These are phyloP conservation scores for Capsella rubella DNA, from an alignment of 441 rosid genomes.

Conservation along the genomic window DNA sequence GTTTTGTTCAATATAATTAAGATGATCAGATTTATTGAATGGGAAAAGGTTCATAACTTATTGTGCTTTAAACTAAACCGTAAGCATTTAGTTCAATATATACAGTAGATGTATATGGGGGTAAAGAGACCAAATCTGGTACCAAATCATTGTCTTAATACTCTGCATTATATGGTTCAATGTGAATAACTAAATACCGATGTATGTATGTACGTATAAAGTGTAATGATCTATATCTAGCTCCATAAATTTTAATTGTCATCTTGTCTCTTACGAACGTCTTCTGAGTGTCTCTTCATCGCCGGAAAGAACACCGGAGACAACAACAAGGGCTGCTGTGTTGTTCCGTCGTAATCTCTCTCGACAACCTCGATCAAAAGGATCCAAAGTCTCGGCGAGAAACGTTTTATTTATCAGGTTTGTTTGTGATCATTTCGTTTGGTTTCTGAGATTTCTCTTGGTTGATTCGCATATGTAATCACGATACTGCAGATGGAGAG, in stretches of 20 bases:
- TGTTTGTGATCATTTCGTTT: conserved; percentile 37
- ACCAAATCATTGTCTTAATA: conserved; percentile 33
- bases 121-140: conserved; percentile 28
- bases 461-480: conserved; percentile 2
- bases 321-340: not conserved
- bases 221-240: too few relatives aligned
- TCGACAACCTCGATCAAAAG: not conserved
- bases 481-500: conserved; percentile 51
- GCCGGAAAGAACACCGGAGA: not conserved
- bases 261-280: conserved; percentile 14
- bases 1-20: not conserved
- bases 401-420: conserved; percentile 50
- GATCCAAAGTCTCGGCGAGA: conserved; percentile 53
- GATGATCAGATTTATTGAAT: not conserved
- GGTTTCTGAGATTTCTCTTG: conserved; percentile 3
- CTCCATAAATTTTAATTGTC: not conserved
- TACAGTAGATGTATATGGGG: not conserved
- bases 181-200: conserved; percentile 6
- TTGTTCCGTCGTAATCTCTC: not conserved
- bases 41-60: not conserved
- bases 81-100: not conserved
- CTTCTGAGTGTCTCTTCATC: conserved; percentile 14
- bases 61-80: conserved; percentile 2
- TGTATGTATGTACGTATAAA: not conserved
- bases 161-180: conserved; percentile 14